Evolutionary conservation across 2,329 filamentous ascomycete genomes (phyloP).

Genomic region (Xylaria sp.): DNA sequence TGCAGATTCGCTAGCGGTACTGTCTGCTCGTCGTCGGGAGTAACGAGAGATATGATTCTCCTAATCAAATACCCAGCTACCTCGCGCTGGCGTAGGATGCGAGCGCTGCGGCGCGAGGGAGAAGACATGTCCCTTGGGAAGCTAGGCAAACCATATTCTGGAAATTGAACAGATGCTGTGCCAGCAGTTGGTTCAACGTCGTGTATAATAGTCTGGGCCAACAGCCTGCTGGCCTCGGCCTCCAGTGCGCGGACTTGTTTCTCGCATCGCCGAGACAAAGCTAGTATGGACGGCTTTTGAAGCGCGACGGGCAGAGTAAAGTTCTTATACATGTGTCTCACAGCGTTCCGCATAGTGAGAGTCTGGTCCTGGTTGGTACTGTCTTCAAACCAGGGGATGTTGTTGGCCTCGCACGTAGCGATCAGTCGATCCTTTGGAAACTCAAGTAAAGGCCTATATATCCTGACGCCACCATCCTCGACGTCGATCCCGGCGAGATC

Average conservation of each 20-base stretch:
- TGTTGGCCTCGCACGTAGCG: slow-evolving; percentile 76
- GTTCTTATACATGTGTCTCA: slow-evolving; percentile 72
- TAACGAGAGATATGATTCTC: slow-evolving; percentile 62
- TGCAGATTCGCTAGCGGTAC: slow-evolving; percentile 58
- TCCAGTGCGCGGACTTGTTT: slow-evolving; percentile 58
- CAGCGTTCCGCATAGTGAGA: slow-evolving; percentile 82
- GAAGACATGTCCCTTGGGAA: slow-evolving; percentile 40
- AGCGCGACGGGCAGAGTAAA: slow-evolving; percentile 76
- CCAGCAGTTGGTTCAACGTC: slow-evolving; percentile 61
- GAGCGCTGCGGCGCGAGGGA: slow-evolving; percentile 42
- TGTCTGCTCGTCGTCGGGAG: slow-evolving; percentile 58
- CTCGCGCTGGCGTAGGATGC: slow-evolving; percentile 53
- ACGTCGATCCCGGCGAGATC: slow-evolving; percentile 49
- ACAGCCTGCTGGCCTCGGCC: slow-evolving; percentile 63
- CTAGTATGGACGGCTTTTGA: slow-evolving; percentile 70
- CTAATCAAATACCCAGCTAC: slow-evolving; percentile 61
- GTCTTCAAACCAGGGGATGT: slow-evolving; percentile 84
- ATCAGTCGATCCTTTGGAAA: slow-evolving; percentile 80
- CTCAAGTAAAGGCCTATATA: slow-evolving; percentile 75
- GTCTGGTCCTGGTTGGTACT: slow-evolving; percentile 81
- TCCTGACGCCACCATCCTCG: slow-evolving; percentile 73
- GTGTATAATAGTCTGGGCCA: slow-evolving; percentile 61
- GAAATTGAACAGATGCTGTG: slow-evolving; percentile 60
- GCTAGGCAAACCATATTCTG: slow-evolving; percentile 47
- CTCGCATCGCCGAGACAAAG: slow-evolving; percentile 66